Base-by-base conservation (phyloP, 805 yeast species). In the Peterozyma xylosa region DNA sequence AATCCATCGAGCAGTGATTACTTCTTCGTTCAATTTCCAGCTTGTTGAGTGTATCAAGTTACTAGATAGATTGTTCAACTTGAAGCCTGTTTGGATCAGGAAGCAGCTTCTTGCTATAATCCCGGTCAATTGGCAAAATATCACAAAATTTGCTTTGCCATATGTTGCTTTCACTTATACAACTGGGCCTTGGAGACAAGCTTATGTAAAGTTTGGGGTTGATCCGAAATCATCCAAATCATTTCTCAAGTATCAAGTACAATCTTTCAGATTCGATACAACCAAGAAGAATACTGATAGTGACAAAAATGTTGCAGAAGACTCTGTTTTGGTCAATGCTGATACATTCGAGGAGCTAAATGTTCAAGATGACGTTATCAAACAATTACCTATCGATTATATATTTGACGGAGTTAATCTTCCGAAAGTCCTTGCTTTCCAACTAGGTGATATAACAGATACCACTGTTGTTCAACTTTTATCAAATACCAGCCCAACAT, bases 141-240 rank as follows among this genome's bases (percentile, higher is more conserved):
- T 55, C 50, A 56, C 91, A 37, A 80, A 84, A 52, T 80, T 75
- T 49, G 95, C 96, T 0, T 60, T 93, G 41, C 96, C 98, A 0
- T 82, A 86, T 58, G 84, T 88, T 0, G 74, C 96, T 0, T 93
- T 80, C 58, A 74, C 87, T 36, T 85, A 80, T 58, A 78, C 84
- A 33, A 85, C 84, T 55, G 99, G 99, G 0, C 99, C 98, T 0
- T 93, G 96, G 96, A 73, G 98, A 53, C 88, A 87, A 47, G 78
- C 93, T 10, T 88, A 83, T 58, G 80, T 89, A 38, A 74, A 68
- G 50, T 78, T 80, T 51, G 97, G 96, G 1, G 70, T 80, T 35
- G 86, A 91, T 61, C 97, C 98, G 0, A 66, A 75, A 36, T 53
- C 62, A 2, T 78, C 82, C 39, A 53, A 63, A 1, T 57, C 66